phyloP scores from a whole-genome alignment of 352 stramenopile species.

The Globisporangium mamillatum region DNA sequence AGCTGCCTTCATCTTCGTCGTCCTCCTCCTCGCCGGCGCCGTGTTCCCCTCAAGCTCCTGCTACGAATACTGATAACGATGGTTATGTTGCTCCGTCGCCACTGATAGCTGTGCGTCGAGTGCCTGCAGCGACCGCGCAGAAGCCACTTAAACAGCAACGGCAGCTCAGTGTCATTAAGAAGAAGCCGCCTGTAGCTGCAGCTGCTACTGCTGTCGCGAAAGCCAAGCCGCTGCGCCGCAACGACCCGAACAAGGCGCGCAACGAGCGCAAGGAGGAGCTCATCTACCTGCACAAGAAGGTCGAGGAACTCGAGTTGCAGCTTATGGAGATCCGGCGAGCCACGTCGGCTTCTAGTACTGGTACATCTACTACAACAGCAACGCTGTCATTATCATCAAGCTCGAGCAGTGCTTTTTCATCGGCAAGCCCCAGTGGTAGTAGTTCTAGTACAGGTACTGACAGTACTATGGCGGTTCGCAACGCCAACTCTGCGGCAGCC shows the following conservation, averaged over 20 bases:
- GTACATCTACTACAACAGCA: no score
- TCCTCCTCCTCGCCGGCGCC: background rate
- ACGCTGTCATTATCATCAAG: no score
- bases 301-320: background rate
- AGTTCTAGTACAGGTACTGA: background rate
- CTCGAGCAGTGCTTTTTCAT: no score
- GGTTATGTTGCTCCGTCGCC: background rate
- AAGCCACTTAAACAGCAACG: no score
- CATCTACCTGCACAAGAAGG: conserved; percentile 9
- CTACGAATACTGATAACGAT: background rate
- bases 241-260: conserved; percentile 7
- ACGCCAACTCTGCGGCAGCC: background rate
- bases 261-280: conserved; percentile 6
- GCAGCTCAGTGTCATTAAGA: background rate
- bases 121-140: background rate
- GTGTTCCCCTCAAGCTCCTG: background rate
- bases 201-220: background rate
- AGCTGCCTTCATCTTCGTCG: background rate
- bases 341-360: no score
- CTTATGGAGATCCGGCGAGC: background rate
- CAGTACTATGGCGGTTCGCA: background rate
- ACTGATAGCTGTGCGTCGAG: background rate
- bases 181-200: background rate
- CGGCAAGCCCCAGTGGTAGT: background rate
- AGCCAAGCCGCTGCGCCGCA: background rate